phyloP scores from a whole-genome alignment of 140 eudicot genomes.

The Ambrosia hybrid region DNA sequence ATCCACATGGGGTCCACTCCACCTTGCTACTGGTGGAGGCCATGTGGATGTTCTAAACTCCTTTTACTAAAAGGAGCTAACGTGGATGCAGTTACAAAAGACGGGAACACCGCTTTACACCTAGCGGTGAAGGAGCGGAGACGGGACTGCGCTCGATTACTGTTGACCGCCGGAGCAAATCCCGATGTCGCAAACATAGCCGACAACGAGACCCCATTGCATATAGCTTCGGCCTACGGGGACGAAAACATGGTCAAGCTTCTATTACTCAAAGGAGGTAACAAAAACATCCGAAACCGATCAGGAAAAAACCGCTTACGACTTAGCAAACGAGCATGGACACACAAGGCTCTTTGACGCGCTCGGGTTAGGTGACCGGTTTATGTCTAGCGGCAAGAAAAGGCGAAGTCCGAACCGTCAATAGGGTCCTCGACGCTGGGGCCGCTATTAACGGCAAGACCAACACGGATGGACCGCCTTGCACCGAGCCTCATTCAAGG shows the following conservation, averaged over 20 bases:
- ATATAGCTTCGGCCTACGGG: conserved; percentile 54
- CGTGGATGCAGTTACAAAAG: conserved; percentile 55
- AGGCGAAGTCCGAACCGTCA: conserved; percentile 59
- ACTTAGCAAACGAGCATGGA: conserved; percentile 63
- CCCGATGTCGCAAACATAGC: conserved; percentile 33
- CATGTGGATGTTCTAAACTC: conserved; percentile 53
- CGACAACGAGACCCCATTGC: conserved; percentile 60
- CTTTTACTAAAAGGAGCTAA: conserved; percentile 59
- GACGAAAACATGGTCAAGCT: conserved; percentile 69
- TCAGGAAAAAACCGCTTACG: conserved; percentile 57
- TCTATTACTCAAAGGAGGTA: conserved; percentile 58
- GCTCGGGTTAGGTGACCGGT: conserved; percentile 53
- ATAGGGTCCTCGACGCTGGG: conserved; percentile 50
- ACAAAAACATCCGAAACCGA: conserved; percentile 53
- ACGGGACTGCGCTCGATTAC: conserved; percentile 49
- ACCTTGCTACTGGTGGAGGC: conserved; percentile 57
- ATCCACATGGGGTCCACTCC: conserved; percentile 63
- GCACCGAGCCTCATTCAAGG: conserved; percentile 70
- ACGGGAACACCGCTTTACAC: conserved; percentile 58
- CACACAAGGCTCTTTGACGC: conserved; percentile 58
- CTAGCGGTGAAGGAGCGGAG: conserved; percentile 57
- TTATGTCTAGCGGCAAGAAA: conserved; percentile 59
- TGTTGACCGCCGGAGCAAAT: conserved; percentile 43
- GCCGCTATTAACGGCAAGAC: conserved; percentile 59
- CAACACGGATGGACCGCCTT: conserved; percentile 75